Evolutionary conservation across 768 basidiomycete genomes (phyloP).

Genomic region (Cystofilobasidium bisporidii): DNA sequence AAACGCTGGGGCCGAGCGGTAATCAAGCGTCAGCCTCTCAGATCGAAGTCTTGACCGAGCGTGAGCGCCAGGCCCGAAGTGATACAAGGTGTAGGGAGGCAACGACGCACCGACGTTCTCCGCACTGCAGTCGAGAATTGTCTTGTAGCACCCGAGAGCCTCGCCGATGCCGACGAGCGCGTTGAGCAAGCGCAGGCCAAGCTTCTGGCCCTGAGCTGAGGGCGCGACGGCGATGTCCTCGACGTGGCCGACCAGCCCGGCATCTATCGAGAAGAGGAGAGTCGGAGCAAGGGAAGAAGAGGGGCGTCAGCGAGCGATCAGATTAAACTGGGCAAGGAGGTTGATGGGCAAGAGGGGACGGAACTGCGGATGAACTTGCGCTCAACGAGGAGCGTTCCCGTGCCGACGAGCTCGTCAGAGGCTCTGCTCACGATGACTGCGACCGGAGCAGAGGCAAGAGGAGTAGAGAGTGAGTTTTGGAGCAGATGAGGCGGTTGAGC

Average conservation of each 20-base stretch:
- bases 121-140: constrained; percentile 88
- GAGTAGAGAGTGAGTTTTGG: no score
- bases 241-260: constrained; percentile 87
- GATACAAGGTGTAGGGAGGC: neutral
- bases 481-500: no score
- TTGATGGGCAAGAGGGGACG: neutral
- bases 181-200: constrained; percentile 78
- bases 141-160: constrained; percentile 79
- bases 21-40: no score
- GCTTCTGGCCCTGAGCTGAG: constrained; percentile 77
- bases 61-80: no score
- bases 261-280: constrained; percentile 37
- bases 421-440: constrained; percentile 63
- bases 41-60: no score
- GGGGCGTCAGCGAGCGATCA: no score
- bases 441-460: constrained; percentile 18
- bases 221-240: constrained; percentile 95
- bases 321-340: neutral
- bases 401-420: constrained; percentile 69
- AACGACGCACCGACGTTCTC: constrained; percentile 75
- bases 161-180: constrained; percentile 77
- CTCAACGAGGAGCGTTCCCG: constrained; percentile 78
- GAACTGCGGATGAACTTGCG: constrained; percentile 72
- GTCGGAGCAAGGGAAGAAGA: neutral
- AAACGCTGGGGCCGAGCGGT: constrained; percentile 54